Conservation (phyloP, 1,284 basidiomycete species). For the Cerioporus squamosus region DNA sequence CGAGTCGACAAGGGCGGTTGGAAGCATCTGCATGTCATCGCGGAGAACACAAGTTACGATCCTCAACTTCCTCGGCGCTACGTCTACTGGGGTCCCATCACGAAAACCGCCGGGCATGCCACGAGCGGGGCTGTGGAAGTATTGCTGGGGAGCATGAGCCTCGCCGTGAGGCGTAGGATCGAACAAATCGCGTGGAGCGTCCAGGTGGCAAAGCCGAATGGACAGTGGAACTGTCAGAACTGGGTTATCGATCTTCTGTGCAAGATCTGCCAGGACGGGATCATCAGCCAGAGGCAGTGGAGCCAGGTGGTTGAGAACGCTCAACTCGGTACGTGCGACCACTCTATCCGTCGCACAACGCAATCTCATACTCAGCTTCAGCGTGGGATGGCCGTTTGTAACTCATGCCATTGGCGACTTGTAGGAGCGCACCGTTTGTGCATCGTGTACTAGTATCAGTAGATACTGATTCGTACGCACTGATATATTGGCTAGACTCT, state of each 20-base stretch:
- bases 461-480: too few relatives aligned
- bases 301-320: neutral
- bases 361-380: too few relatives aligned
- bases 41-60: constrained; percentile 5
- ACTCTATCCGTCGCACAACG: too few relatives aligned
- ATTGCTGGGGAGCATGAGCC: neutral
- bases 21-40: neutral
- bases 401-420: too few relatives aligned
- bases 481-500: too few relatives aligned
- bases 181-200: neutral
- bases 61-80: neutral
- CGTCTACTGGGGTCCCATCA: neutral
- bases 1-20: neutral
- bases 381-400: too few relatives aligned
- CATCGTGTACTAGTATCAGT: too few relatives aligned
- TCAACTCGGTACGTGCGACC: neutral
- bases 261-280: neutral
- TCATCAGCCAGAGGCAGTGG: neutral
- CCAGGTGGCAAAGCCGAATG: neutral
- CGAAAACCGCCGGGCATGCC: neutral
- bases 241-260: neutral
- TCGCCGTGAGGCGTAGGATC: neutral
- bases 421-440: too few relatives aligned
- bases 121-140: neutral
- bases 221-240: neutral